phyloP scores from a whole-genome alignment of 2,329 filamentous ascomycete species.

The Colletotrichum incanum region DNA sequence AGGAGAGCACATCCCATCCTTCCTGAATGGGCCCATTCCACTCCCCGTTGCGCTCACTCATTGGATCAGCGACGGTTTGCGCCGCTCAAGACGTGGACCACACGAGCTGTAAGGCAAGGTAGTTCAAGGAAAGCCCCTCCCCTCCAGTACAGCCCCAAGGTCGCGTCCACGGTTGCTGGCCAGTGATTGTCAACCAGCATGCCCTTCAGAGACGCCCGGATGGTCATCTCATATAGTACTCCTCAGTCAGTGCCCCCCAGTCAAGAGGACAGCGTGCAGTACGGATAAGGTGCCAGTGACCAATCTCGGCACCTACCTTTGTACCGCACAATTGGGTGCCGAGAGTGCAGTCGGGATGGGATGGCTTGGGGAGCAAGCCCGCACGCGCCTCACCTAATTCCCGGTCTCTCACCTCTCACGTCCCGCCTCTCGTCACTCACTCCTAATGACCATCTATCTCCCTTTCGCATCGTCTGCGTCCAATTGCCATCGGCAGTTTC shows the following conservation, averaged over 20 bases:
- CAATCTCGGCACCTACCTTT: slow-evolving; percentile 2
- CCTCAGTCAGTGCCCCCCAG: not conserved
- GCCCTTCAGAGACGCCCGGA: not conserved
- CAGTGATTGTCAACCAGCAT: slow-evolving; percentile 5
- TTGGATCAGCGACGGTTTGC: not conserved
- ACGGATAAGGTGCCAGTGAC: not conserved
- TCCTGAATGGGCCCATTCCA: not conserved
- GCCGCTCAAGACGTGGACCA: not conserved
- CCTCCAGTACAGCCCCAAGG: not conserved
- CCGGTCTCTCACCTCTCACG: not conserved
- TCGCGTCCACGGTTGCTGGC: not conserved
- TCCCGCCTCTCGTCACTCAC: not conserved
- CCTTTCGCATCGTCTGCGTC: slow-evolving; percentile 35
- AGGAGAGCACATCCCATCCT: not conserved
- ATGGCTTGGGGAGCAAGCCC: not conserved
- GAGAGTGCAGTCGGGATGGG: slow-evolving; percentile 15
- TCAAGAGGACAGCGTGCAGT: not conserved
- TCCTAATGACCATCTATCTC: slow-evolving; percentile 11
- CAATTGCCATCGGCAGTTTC: not conserved
- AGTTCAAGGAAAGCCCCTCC: not conserved
- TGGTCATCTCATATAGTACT: not conserved
- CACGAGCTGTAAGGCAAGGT: not conserved
- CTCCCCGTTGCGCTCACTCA: not conserved
- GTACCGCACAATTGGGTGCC: slow-evolving; percentile 5
- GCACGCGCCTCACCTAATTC: slow-evolving; percentile 30